Base-by-base conservation (phyloP, 768 basidiomycete species). In the Ephemerocybe angulata region DNA sequence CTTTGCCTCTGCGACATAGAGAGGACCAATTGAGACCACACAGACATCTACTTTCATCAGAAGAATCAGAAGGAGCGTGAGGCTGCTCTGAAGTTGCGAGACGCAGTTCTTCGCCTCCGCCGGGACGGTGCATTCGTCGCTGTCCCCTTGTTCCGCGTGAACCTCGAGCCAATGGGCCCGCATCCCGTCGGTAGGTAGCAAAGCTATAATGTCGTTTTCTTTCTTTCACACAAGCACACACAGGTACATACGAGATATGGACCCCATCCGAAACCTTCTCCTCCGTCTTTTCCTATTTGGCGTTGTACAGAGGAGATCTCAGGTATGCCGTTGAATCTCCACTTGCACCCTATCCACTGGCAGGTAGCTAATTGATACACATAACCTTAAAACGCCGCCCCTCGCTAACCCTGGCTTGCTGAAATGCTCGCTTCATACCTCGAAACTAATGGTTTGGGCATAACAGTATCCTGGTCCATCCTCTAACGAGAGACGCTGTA, bases 201-300 rank as follows among this genome's bases (percentile, higher is more conserved):
- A 31, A 4, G 19, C 27, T 3, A 41, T 4, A 15, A 12, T 48
- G 8, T 13, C 4, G 27, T 48, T 15, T 10, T 28, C 6, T 28
- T 27, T 48, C 11, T 21, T 11, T 48, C 15, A 24, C 15, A 24
- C 17, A 11, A 11, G 27, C 12, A 10, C 28, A 31, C 19, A 17
- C 40, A 88, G 89, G 89, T 3, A 90, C 88, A 0, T 90, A 89
- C 62, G 89, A 90, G 61, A 84, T 90, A 19, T 91, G 89, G 89
- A 84, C 78, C 24, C 89, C 89, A 1, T 76, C 81, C 0, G 85
- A 88, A 59, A 87, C 87, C 2, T 91, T 91, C 62, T 70, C 79
- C 0, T 76, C 85, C 0, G 84, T 91, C n/a, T 91, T 83, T 64
- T 90, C 88, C 10, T 91, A 89, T 57, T 74, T 91, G 15, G 83